A percentile compares a stretch with the other conserved stretches of the same genome.
phyloP scores from a whole-genome alignment of 108 stramenopile genomes.

The Cyclostephanos invisitatus region DNA sequence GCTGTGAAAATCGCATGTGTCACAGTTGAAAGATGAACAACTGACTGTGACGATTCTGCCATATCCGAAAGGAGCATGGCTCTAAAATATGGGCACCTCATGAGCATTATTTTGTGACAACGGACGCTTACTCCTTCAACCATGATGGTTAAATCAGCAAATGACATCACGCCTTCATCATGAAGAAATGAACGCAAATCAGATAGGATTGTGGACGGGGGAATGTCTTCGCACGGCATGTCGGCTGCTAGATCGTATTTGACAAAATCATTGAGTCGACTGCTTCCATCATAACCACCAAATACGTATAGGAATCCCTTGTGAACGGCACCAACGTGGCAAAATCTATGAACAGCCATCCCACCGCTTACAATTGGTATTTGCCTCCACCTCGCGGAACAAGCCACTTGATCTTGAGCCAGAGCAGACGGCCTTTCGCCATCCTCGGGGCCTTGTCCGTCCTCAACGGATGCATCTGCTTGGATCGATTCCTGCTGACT shows the following conservation, averaged over 20 bases:
- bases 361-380: constrained; percentile 46
- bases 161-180: constrained; percentile 54
- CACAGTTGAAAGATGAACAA: constrained; percentile 68
- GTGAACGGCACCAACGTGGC: constrained; percentile 87
- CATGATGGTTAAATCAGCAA: constrained; percentile 93
- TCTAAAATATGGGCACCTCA: constrained; percentile 92
- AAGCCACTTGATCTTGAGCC: constrained; percentile 13
- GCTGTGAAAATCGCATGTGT: constrained; percentile 79
- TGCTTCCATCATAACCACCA: constrained; percentile 95
- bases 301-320: constrained; percentile 82
- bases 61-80: constrained; percentile 90
- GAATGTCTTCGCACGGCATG: constrained; percentile 58
- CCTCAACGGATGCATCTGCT: constrained; percentile 16
- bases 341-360: constrained; percentile 82
- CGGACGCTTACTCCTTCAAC: constrained; percentile 85
- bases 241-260: constrained; percentile 56
- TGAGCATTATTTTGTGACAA: constrained; percentile 94
- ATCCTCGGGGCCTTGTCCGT: constrained; percentile 28
- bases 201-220: constrained; percentile 75
- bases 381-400: constrained; percentile 47
- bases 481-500: constrained; percentile 11
- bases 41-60: constrained; percentile 78
- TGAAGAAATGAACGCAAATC: constrained; percentile 90
- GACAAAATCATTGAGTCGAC: constrained; percentile 93
- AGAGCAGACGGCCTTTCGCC: constrained; percentile 29